Conservation (phyloP, 495 filamentous ascomycete species). For the Aspergillus cavernicola region DNA sequence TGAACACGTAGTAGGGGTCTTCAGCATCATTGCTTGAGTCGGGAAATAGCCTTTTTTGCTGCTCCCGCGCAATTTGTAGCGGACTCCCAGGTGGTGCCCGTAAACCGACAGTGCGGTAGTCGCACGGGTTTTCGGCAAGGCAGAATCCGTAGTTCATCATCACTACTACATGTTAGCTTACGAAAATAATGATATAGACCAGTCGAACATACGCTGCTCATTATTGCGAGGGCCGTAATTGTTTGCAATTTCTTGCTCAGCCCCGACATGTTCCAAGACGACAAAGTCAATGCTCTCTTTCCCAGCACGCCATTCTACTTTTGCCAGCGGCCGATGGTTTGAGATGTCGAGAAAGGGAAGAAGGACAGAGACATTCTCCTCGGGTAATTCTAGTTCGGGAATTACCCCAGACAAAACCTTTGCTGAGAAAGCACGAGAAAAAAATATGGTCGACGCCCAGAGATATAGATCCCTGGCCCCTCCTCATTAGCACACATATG, state of each 20-base stretch:
- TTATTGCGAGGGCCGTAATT: slow-evolving; percentile 69
- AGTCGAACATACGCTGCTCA: slow-evolving; percentile 51
- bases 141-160: slow-evolving; percentile 69
- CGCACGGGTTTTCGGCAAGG: slow-evolving; percentile 51
- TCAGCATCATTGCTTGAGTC: slow-evolving; percentile 27
- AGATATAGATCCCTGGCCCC: slow-evolving; percentile 61
- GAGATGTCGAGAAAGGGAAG: slow-evolving; percentile 59
- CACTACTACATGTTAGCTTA: slow-evolving; percentile 33
- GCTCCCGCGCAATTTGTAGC: slow-evolving; percentile 33
- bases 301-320: slow-evolving; percentile 59
- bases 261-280: slow-evolving; percentile 40
- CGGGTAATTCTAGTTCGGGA: slow-evolving; percentile 26
- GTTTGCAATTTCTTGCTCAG: slow-evolving; percentile 57
- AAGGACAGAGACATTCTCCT: slow-evolving; percentile 48
- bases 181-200: not conserved
- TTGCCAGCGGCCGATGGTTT: slow-evolving; percentile 56
- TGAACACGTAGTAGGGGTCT: slow-evolving; percentile 48
- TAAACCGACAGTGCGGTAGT: slow-evolving; percentile 49
- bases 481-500: slow-evolving; percentile 11
- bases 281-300: slow-evolving; percentile 44
- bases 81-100: slow-evolving; percentile 39
- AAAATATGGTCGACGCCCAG: slow-evolving; percentile 62
- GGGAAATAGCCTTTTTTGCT: slow-evolving; percentile 34
- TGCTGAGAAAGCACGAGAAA: slow-evolving; percentile 52
- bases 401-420: slow-evolving; percentile 42